Base-by-base conservation (phyloP, 306 rosid genomes). In the Adenanthera pavonina region DNA sequence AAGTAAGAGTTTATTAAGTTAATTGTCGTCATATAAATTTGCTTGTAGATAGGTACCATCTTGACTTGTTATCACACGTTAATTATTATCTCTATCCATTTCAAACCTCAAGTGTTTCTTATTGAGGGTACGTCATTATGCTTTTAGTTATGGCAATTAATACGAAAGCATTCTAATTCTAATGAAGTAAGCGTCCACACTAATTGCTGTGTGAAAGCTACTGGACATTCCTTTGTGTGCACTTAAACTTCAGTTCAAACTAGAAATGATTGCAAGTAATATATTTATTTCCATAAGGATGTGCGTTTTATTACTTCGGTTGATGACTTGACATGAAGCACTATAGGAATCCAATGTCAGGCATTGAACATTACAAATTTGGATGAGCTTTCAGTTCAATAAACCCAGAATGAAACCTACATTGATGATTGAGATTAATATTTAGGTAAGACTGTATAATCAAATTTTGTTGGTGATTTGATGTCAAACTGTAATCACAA, bases 81-180 rank as follows among this genome's bases (percentile, higher is more conserved):
- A 25, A 25, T 25, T 43, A 19, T 12, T 19, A 25, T 40, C 67
- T 57, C 41, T 20, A 57, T 56, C 78, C 41, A 13, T 19, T 56
- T 56, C 17, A 36, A 3, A 25, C 8, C 7, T 11, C 1, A 11
- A 59, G 3, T 10, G 69, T 59, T 41, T 44, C 6, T 8, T 59
- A 1, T 12, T 56, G 40, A 15, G 69, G 25, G 48, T 16, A 72
- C 4, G 44, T 38, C 1, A 17, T 2, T 12, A 19, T 44, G 38
- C 74, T 44, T 69, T 69, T 20, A 11, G 54, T 44, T 69, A 15
- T 46, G 56, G 78, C 35, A 40, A 17, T 74, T 54, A 38, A 54
- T 36, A 30, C 78, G 40, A 41, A 52, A 52, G 25, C 30, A 53
- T 73, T 53, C n/a, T 52, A 41, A 53, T 73, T 53, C n/a, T 52